These are phyloP conservation scores for Vaccinium macrocarpon DNA, from an alignment of 148 eudicot genomes.

Conservation along the genomic window DNA sequence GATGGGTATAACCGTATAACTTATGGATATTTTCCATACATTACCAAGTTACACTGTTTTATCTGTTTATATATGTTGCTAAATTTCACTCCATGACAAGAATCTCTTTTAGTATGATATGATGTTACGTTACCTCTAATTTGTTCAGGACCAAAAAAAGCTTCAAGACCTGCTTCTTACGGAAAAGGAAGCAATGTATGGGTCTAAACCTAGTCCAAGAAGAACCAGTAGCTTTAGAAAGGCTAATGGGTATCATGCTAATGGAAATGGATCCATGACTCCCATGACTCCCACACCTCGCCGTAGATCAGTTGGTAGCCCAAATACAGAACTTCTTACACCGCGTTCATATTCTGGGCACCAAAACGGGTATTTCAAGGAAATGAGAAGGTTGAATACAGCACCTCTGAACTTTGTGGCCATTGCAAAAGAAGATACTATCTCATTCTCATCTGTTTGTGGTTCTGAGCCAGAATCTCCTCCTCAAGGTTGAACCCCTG, in stretches of 20 bases:
- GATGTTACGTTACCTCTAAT: background rate
- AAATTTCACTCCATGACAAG: background rate
- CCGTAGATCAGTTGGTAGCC: slow-evolving; percentile 42
- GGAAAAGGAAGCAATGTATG: slow-evolving; percentile 60
- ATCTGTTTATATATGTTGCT: background rate
- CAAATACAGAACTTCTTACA: slow-evolving; percentile 46
- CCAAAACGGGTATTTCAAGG: slow-evolving; percentile 63
- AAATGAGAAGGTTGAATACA: slow-evolving; percentile 57
- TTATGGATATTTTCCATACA: background rate
- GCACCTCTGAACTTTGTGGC: slow-evolving; percentile 64
- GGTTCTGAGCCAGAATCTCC: slow-evolving; percentile 71
- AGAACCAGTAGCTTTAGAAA: slow-evolving; percentile 61
- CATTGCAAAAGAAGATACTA: slow-evolving; percentile 53
- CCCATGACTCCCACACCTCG: slow-evolving; percentile 66
- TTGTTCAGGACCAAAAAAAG: slow-evolving; percentile 64
- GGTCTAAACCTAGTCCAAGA: slow-evolving; percentile 68
- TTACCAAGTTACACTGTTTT: background rate
- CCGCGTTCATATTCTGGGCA: slow-evolving; percentile 56
- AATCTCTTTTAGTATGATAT: background rate
- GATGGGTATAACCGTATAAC: background rate
- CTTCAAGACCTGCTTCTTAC: slow-evolving; percentile 56
- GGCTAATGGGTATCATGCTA: slow-evolving; percentile 43
- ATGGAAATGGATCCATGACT: slow-evolving; percentile 57
- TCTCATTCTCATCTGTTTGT: slow-evolving; percentile 59
- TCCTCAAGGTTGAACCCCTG: slow-evolving; percentile 29